Evolutionary conservation across 169 alveolate species (phyloP), one percentile per base, ranked within the genome.

Genomic region (Cryptosporidium ubiquitum): DNA sequence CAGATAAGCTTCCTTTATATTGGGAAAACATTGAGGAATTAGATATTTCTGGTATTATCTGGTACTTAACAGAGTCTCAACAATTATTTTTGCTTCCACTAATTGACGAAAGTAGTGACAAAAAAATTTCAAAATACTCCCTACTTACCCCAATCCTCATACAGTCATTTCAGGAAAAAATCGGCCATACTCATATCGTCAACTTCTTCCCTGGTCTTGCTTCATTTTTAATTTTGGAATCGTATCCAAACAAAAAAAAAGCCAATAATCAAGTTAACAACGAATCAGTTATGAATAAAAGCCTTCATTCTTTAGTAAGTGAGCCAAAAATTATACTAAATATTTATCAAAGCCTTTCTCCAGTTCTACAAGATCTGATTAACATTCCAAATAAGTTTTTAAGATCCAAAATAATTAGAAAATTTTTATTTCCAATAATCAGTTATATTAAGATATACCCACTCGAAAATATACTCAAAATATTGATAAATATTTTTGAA

Each of bases 181-280:
- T 2, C 2, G 23, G 20, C 29, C 55, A 58, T 12, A 52, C 49
- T 12, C 49, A 60, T 61, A 6, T 64, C 16, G 44, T 79, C 6
- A 79, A 79, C 29, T 61, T 61, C 18, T 42, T 79, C 10, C 89
- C 89, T 10, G 70, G 40, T 29, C 75, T 79, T 61, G 58, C 69
- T 29, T 79, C 89, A 12, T 61, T 64, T 26, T 42, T 79, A 16
- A 18, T 47, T 79, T 44, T 79, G 33, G 79, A 73, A 7, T 39
- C 85, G 3, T 26, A 55, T 20, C 6, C 69, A 31, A 51, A 37
- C 16, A 68, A 20, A 14, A 70, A 70, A 70, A 58, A 23, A 39
- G 66, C 16, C 10, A 29, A 18, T 49, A 58, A 70, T 33, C 31
- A 55, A 55, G 1, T 26, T 9, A 23, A 26, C 20, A n/a, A 7